Base-by-base conservation (phyloP, 202 grass and related monocot genomes). In the Schoenoplectus tabernaemontani region DNA sequence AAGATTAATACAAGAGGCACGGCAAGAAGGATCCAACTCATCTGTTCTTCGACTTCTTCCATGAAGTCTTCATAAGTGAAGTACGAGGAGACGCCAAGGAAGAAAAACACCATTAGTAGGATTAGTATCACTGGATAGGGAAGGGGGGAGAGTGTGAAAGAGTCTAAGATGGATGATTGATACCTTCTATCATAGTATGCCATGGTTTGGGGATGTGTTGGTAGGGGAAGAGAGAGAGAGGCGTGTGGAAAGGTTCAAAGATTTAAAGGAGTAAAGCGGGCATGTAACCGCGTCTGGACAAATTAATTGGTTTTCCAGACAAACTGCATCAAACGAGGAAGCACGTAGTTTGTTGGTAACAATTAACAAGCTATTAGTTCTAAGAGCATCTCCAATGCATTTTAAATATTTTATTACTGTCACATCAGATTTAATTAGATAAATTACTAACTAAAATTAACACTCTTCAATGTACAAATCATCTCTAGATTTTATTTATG, bases 41-140 rank as follows among this genome's bases (percentile, higher is more conserved):
- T 59, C 78, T 89, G 81, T 88, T 92, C 88, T 85, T 86, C 28
- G 9, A 84, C 84, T 9, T 79, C 81, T 88, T 95, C 95, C 9
- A 95, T 78, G 86, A 98, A 92, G 30, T 88, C 86, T 73, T 94
- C 95, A 81, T 84, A 98, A 41, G 64, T 84, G 87, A 94, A 92
- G 89, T 87, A 98, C 95, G 88, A 94, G 7, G 89, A 92, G 4
- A 70, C 33, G n/a, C 91, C 65, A 42, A 98, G 89, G 77, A 95
- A 83, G 59, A 92, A 82, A 69, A 81, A 62, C 80, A 98, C 88
- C 86, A 98, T 87, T 0, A 83, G 37, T 82, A 98, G 91, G 78
- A 94, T 87, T 73, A 95, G 84, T 76, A 98, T 91, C 78, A 98
- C 95, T 64, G 95, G 95, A 82, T 87, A 98, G 3, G 95, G 95